phyloP scores from a whole-genome alignment of 805 yeast genomes.

The Spathaspora passalidarum region DNA sequence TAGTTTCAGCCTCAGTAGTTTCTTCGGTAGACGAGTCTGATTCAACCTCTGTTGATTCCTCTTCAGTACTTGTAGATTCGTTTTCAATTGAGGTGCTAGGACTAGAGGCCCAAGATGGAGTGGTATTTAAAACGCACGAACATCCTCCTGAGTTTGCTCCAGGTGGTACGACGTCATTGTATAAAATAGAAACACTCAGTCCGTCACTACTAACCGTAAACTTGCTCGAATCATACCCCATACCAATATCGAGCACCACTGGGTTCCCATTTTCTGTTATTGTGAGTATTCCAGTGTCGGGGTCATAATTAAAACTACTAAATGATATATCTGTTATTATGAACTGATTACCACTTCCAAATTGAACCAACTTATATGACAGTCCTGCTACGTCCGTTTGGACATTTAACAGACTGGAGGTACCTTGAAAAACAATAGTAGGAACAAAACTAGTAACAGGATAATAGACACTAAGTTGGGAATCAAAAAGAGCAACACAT shows the following conservation, averaged over 20 bases:
- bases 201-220: not conserved
- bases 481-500: not conserved
- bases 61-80: no score
- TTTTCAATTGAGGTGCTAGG: not conserved
- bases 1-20: no score
- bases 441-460: not conserved
- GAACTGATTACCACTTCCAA: not conserved
- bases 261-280: not conserved
- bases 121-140: not conserved
- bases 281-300: not conserved
- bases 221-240: not conserved
- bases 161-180: not conserved
- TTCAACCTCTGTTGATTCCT: no score
- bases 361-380: not conserved
- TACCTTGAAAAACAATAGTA: not conserved
- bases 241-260: not conserved
- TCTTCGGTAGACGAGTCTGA: not conserved
- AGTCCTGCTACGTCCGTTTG: not conserved
- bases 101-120: not conserved
- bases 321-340: not conserved
- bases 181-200: not conserved
- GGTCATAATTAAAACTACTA: not conserved
- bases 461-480: not conserved
- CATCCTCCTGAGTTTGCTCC: not conserved
- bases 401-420: not conserved